Conservation (phyloP, 208 protist genomes). For the Phytomonas sp. region DNA sequence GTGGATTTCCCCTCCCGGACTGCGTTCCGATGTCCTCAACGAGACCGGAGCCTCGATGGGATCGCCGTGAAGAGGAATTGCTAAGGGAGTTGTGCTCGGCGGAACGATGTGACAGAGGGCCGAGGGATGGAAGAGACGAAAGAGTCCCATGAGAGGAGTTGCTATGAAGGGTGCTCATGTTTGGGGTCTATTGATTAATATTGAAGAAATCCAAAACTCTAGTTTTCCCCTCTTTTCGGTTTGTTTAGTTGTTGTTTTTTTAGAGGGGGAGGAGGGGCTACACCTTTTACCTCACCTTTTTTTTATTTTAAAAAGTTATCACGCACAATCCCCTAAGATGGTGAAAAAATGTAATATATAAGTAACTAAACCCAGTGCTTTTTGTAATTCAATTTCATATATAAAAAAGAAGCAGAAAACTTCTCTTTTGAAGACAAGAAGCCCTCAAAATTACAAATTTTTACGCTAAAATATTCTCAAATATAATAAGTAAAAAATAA, state of each 20-base stretch:
- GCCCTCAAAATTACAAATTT: not conserved
- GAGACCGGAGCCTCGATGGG: not conserved
- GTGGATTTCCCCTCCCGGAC: not conserved
- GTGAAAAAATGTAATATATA: not conserved
- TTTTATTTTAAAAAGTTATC: not conserved
- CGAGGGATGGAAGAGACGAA: not conserved
- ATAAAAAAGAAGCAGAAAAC: conserved; percentile 4
- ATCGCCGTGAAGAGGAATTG: not conserved
- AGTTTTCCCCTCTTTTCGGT: not conserved
- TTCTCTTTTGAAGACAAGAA: not conserved
- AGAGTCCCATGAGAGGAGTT: not conserved
- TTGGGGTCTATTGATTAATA: not conserved
- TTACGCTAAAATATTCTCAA: not conserved
- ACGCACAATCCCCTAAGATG: not conserved
- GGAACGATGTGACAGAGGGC: not conserved
- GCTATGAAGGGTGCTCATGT: not conserved
- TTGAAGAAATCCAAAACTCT: not conserved
- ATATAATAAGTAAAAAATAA: not conserved
- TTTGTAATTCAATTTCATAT: conserved; percentile 5
- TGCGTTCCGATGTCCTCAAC: not conserved
- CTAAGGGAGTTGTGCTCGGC: not conserved
- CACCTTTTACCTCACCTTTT: not conserved
- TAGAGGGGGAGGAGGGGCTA: no score
- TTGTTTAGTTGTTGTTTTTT: not conserved
- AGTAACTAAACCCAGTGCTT: not conserved